Conservation (phyloP, 805 yeast species). For the Saturnispora hagleri region DNA sequence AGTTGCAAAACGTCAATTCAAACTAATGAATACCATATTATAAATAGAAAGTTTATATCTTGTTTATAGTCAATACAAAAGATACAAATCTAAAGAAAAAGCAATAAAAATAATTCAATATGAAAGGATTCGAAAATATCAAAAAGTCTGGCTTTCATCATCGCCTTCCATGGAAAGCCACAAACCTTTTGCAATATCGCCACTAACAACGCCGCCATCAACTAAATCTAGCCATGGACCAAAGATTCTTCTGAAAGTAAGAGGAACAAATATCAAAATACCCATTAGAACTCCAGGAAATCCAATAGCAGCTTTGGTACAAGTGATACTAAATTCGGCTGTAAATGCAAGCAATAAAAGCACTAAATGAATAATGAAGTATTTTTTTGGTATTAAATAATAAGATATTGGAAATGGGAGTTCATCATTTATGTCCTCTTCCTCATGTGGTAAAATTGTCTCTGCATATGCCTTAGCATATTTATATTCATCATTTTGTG, state of each 20-base stretch:
- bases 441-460: background rate
- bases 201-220: conserved; percentile 39
- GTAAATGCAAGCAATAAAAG: conserved; percentile 61
- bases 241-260: conserved; percentile 54
- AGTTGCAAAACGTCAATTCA: background rate
- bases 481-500: background rate
- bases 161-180: conserved; percentile 9
- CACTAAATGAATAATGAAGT: conserved; percentile 46
- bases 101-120: background rate
- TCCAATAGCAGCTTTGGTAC: conserved; percentile 86
- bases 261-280: conserved; percentile 51
- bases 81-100: background rate
- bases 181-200: conserved; percentile 24
- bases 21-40: background rate
- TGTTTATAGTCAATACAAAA: conserved; percentile 1
- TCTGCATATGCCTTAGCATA: background rate
- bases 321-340: conserved; percentile 77
- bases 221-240: conserved; percentile 40
- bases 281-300: conserved; percentile 80
- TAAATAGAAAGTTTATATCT: background rate
- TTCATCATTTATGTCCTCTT: background rate
- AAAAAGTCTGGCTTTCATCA: background rate
- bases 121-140: background rate
- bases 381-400: conserved; percentile 25
- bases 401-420: conserved; percentile 1